These are phyloP conservation scores for Morella rubra DNA, from an alignment of 306 rosid genomes.

Conservation along the genomic window DNA sequence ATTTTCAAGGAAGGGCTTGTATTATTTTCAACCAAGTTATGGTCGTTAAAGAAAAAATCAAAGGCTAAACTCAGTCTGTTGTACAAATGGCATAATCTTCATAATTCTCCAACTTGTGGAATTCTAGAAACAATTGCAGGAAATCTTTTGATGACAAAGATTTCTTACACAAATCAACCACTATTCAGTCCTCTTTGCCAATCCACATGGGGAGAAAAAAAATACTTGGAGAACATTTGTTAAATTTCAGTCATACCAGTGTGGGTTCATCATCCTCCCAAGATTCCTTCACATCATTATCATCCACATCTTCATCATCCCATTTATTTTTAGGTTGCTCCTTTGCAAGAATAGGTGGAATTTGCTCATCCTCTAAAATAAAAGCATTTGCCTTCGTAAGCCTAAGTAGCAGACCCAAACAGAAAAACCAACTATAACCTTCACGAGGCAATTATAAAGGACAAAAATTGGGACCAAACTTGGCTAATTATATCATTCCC, in stretches of 20 bases:
- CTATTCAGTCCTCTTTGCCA: too few relatives aligned
- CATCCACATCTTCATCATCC: constrained; percentile 94
- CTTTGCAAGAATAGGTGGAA: constrained; percentile 40
- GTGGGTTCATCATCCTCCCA: constrained; percentile 98
- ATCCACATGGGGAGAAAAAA: too few relatives aligned
- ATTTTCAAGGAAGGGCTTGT: too few relatives aligned
- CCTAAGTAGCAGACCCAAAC: constrained; percentile 6
- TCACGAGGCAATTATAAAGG: not conserved
- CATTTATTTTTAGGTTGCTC: constrained; percentile 61
- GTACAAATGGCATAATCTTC: too few relatives aligned
- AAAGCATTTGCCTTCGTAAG: constrained; percentile 13
- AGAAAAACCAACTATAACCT: not conserved
- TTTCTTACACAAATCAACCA: too few relatives aligned
- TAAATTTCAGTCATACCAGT: constrained; percentile 44
- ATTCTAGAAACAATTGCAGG: too few relatives aligned
- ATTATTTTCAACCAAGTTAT: too few relatives aligned
- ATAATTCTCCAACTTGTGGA: too few relatives aligned
- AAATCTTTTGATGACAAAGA: too few relatives aligned
- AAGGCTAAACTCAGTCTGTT: too few relatives aligned
- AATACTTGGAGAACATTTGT: too few relatives aligned
- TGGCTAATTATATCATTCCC: not conserved
- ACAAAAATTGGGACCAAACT: not conserved
- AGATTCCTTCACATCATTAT: constrained; percentile 78
- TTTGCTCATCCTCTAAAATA: constrained; percentile 63
- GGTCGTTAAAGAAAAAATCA: too few relatives aligned